These are phyloP conservation scores for Galeopsis tetrahit DNA, from an alignment of 257 asterid species.

Conservation along the genomic window DNA sequence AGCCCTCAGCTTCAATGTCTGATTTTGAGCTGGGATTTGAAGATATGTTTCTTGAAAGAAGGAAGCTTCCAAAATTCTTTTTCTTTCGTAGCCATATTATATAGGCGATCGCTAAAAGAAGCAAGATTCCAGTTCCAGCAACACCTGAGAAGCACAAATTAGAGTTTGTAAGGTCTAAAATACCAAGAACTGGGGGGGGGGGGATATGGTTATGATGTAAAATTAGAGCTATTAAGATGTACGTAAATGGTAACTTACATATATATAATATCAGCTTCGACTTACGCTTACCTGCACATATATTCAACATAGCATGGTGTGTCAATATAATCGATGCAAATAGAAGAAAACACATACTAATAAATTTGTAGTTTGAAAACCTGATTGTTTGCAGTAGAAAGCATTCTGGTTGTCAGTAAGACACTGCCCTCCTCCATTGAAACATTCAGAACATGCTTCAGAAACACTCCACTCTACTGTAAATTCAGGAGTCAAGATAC, in stretches of 20 bases:
- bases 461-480: slow-evolving; percentile 29
- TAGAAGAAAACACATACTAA: neutral
- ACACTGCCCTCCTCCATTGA: slow-evolving; percentile 15
- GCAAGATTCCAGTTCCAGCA: slow-evolving; percentile 40
- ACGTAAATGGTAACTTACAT: slow-evolving; percentile 29
- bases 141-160: slow-evolving; percentile 38
- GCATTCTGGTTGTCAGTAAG: neutral
- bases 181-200: neutral
- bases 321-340: neutral
- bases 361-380: neutral
- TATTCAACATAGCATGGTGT: neutral
- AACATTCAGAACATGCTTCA: slow-evolving; percentile 21
- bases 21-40: slow-evolving; percentile 41
- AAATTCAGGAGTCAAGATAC: slow-evolving; percentile 27
- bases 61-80: slow-evolving; percentile 23
- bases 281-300: slow-evolving; percentile 19
- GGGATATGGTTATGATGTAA: neutral
- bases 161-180: slow-evolving; percentile 22
- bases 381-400: slow-evolving; percentile 20
- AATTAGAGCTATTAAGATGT: neutral
- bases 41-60: slow-evolving; percentile 43
- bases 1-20: slow-evolving; percentile 47
- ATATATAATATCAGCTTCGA: slow-evolving; percentile 18
- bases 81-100: slow-evolving; percentile 44
- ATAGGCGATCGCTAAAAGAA: slow-evolving; percentile 20